Conservation (phyloP, 1,139 yeast species). For the Candida mesenterica region DNA sequence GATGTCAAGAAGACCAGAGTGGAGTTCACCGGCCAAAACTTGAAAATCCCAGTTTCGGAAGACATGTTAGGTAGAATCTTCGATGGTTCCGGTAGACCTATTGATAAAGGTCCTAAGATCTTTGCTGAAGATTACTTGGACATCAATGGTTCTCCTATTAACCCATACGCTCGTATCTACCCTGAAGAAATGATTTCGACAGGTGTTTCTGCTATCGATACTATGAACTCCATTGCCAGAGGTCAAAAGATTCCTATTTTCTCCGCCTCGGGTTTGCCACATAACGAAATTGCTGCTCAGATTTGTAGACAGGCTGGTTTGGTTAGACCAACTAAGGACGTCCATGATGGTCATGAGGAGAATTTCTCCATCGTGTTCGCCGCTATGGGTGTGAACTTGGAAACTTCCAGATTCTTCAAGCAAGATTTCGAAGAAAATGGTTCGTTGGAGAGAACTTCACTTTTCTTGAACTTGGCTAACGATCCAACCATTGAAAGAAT, state of each 20-base stretch:
- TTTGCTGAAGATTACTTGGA: constrained; percentile 98
- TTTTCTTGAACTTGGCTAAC: constrained; percentile 95
- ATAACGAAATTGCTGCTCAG: constrained; percentile 99
- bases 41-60: constrained; percentile 93
- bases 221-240: constrained; percentile 99
- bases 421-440: constrained; percentile 99
- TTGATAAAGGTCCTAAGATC: constrained; percentile 96
- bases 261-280: constrained; percentile 99
- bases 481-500: constrained; percentile 99
- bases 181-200: constrained; percentile 99
- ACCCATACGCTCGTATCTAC: constrained; percentile 96
- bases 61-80: constrained; percentile 97
- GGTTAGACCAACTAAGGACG: constrained; percentile 98
- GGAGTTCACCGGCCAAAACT: constrained; percentile 92
- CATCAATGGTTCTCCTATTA: constrained; percentile 97
- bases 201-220: constrained; percentile 97
- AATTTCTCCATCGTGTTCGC: constrained; percentile 98
- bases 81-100: constrained; percentile 98
- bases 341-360: constrained; percentile 99
- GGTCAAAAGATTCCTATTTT: constrained; percentile 99
- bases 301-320: constrained; percentile 99
- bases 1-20: constrained; percentile 97
- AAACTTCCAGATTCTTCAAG: constrained; percentile 90
- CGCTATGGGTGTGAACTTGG: constrained; percentile 95
- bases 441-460: constrained; percentile 93